These are phyloP conservation scores for Candida sanyiensis DNA, from an alignment of 805 yeast species.

Conservation along the genomic window DNA sequence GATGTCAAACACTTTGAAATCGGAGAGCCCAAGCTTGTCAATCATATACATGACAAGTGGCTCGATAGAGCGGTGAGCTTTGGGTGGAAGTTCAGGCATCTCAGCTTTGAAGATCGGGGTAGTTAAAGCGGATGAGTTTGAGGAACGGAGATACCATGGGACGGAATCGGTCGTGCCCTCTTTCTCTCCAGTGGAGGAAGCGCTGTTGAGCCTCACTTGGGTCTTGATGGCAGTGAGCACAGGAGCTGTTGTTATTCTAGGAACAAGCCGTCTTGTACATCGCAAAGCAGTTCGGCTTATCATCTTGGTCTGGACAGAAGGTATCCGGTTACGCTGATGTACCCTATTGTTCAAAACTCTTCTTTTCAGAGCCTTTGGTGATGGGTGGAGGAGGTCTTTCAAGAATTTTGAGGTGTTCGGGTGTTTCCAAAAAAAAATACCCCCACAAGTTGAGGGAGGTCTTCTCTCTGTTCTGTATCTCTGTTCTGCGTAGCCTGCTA, in stretches of 20 bases:
- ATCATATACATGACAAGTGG: slow-evolving; percentile 43
- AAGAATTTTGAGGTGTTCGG: neutral
- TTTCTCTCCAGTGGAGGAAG: neutral
- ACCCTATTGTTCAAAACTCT: too few species aligned
- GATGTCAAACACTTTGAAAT: slow-evolving; percentile 61
- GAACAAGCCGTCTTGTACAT: neutral
- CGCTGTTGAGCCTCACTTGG: neutral
- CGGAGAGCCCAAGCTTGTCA: slow-evolving; percentile 57
- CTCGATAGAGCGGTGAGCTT: slow-evolving; percentile 49
- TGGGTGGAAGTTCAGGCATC: slow-evolving; percentile 54
- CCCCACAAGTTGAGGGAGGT: too few species aligned
- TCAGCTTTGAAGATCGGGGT: slow-evolving; percentile 29
- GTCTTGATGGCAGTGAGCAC: too few species aligned
- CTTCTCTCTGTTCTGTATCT: too few species aligned
- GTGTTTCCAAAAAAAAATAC: too few species aligned
- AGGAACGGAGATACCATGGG: slow-evolving; percentile 61
- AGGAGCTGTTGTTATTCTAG: too few species aligned
- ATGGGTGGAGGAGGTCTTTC: too few species aligned
- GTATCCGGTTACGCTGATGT: too few species aligned
- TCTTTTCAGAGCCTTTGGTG: too few species aligned
- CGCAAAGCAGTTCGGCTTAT: neutral
- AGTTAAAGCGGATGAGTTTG: slow-evolving; percentile 32
- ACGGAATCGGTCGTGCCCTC: slow-evolving; percentile 14
- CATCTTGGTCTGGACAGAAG: too few species aligned
- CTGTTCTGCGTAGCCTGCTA: too few species aligned